Evolutionary conservation across 208 protist genomes (phyloP).

Genomic region (Crithidia sp.): DNA sequence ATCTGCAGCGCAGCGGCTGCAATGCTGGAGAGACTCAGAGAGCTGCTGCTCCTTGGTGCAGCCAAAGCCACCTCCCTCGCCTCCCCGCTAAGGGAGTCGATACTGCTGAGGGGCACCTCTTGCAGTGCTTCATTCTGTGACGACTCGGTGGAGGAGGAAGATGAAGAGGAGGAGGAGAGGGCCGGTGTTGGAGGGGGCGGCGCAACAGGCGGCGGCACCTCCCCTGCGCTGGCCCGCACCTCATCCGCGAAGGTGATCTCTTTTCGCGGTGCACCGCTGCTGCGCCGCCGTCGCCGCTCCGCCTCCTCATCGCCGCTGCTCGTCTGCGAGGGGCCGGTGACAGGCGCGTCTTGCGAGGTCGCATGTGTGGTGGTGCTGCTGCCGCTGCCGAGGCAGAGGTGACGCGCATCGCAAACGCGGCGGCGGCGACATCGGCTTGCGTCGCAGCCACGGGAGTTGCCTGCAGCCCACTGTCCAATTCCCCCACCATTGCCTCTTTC

Average conservation of each 20-base stretch:
- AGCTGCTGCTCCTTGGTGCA: constrained; percentile 1
- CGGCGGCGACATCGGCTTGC: no score
- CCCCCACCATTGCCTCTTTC: no score
- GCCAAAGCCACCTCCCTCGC: no score
- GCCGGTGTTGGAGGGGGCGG: not conserved
- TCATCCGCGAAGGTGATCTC: constrained; percentile 33
- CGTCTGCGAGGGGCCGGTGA: not conserved
- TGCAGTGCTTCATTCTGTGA: no score
- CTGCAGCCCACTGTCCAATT: no score
- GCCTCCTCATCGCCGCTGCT: constrained; percentile 17
- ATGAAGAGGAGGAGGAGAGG: not conserved
- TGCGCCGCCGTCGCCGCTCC: constrained; percentile 21
- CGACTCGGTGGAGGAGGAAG: no score
- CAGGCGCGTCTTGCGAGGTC: not conserved
- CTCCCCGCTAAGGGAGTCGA: no score
- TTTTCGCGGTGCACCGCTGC: constrained; percentile 20
- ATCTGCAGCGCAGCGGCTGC: not conserved
- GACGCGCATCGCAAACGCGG: no score
- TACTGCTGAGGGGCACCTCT: no score
- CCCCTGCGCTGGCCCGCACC: not conserved
- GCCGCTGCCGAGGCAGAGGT: no score
- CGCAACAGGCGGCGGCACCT: not conserved
- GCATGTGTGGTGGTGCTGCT: no score
- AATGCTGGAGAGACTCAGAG: not conserved
- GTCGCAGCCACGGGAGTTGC: no score